Evolutionary conservation across 208 protist genomes (phyloP).

Genomic region (Trypanosoma congolense): DNA sequence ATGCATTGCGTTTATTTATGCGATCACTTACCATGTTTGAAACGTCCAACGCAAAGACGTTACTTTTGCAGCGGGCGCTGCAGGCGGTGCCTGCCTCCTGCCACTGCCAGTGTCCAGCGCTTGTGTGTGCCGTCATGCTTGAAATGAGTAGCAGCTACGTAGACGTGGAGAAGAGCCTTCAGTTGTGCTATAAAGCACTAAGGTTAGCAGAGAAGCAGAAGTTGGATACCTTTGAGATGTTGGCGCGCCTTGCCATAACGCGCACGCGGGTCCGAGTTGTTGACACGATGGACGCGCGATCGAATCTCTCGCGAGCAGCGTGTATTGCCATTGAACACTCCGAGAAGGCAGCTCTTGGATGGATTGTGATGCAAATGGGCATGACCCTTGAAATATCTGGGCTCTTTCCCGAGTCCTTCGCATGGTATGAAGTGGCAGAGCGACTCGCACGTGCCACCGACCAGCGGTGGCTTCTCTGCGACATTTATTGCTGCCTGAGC

Average conservation of each 20-base stretch:
- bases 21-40: conserved; percentile 34
- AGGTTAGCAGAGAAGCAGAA: conserved; percentile 27
- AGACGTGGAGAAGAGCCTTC: conserved; percentile 41
- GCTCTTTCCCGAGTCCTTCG: conserved; percentile 33
- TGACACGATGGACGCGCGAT: conserved; percentile 33
- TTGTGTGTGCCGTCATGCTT: conserved; percentile 42
- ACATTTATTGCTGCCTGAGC: conserved; percentile 39
- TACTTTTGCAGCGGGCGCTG: conserved; percentile 42
- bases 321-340: conserved; percentile 23
- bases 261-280: conserved; percentile 46
- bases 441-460: conserved; percentile 25
- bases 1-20: conserved; percentile 21
- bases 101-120: conserved; percentile 25
- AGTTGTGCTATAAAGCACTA: conserved; percentile 35
- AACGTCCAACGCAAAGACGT: conserved; percentile 29
- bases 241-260: conserved; percentile 42
- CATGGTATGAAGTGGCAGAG: conserved; percentile 35
- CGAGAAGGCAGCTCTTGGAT: conserved; percentile 40
- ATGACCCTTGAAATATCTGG: conserved; percentile 51
- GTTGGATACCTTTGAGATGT: conserved; percentile 32
- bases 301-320: conserved; percentile 33
- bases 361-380: conserved; percentile 49
- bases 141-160: conserved; percentile 42
- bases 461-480: conserved; percentile 39
- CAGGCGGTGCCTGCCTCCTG: conserved; percentile 18